These are phyloP conservation scores for Trametes maxima DNA, from an alignment of 768 basidiomycete species.

Conservation along the genomic window DNA sequence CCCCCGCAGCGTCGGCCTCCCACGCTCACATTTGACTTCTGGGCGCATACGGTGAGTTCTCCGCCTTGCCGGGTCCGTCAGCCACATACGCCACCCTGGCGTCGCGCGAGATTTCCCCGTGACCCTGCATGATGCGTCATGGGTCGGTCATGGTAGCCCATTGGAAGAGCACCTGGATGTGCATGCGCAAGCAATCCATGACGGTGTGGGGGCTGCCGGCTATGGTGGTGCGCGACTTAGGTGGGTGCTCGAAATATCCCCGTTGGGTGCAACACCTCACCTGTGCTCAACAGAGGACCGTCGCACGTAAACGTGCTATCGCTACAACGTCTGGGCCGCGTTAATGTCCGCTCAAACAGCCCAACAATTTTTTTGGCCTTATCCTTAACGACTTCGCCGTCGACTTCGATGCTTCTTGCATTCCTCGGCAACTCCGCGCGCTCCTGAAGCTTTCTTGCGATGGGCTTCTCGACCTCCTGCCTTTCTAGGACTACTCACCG, in stretches of 20 bases:
- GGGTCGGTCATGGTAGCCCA: not conserved
- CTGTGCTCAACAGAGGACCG: too few species aligned
- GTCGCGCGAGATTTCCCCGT: not conserved
- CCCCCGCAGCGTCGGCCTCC: not conserved
- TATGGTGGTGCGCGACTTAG: too few species aligned
- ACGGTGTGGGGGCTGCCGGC: too few species aligned
- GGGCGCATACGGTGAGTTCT: slow-evolving; percentile 1
- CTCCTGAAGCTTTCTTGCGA: not conserved
- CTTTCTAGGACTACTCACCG: not conserved
- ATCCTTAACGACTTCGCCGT: too few species aligned
- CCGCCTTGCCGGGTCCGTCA: not conserved
- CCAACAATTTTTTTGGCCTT: too few species aligned
- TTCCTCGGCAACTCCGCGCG: not conserved
- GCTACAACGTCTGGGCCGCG: too few species aligned
- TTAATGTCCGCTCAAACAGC: too few species aligned
- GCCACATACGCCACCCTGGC: not conserved
- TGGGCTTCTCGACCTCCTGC: not conserved
- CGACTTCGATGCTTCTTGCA: not conserved
- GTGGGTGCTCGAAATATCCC: too few species aligned
- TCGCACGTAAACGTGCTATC: too few species aligned
- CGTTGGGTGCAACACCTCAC: too few species aligned
- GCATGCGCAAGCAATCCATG: too few species aligned
- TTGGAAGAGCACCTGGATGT: not conserved
- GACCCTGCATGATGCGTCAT: not conserved
- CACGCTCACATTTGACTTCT: not conserved